Conservation (phyloP, 2,329 filamentous ascomycete species). For the Knoxdaviesia capensis region DNA sequence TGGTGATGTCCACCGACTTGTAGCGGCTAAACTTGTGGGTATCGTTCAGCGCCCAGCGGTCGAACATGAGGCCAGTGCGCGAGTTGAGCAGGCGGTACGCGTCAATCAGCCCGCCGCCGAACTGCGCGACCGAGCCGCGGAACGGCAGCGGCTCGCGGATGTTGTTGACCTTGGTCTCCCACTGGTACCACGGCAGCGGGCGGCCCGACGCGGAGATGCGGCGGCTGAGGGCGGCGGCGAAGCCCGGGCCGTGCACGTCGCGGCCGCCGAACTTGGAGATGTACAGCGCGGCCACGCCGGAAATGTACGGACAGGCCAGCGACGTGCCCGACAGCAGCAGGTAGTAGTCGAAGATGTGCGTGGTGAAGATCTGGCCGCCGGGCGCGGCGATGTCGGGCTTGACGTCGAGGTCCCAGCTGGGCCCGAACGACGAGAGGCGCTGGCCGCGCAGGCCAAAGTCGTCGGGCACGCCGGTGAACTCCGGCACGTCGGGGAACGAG, state of each 20-base stretch:
- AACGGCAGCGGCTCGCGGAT: slow-evolving; percentile 7
- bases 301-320: slow-evolving; percentile 33
- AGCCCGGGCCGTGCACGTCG: slow-evolving; percentile 12
- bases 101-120: slow-evolving; percentile 25
- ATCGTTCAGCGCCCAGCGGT: slow-evolving; percentile 26
- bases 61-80: slow-evolving; percentile 16
- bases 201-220: slow-evolving; percentile 1
- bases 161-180: too few relatives aligned
- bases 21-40: slow-evolving; percentile 18
- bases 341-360: slow-evolving; percentile 26
- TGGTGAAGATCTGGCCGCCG: slow-evolving; percentile 28
- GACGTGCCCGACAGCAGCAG: slow-evolving; percentile 32
- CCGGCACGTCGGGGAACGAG: slow-evolving; percentile 20
- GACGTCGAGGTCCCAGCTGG: slow-evolving; percentile 26
- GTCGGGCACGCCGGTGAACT: slow-evolving; percentile 9
- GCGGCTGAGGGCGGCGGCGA: slow-evolving; percentile 2
- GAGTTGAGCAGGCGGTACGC: slow-evolving; percentile 22
- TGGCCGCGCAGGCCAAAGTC: not conserved
- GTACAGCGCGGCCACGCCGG: slow-evolving; percentile 25
- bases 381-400: slow-evolving; percentile 29
- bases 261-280: slow-evolving; percentile 20
- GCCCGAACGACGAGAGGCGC: slow-evolving; percentile 29
- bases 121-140: slow-evolving; percentile 15
- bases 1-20: slow-evolving; percentile 19
- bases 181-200: not conserved